phyloP scores from a whole-genome alignment of 2,329 filamentous ascomycete genomes.

The Neophaeococcomyces mojaviensis region DNA sequence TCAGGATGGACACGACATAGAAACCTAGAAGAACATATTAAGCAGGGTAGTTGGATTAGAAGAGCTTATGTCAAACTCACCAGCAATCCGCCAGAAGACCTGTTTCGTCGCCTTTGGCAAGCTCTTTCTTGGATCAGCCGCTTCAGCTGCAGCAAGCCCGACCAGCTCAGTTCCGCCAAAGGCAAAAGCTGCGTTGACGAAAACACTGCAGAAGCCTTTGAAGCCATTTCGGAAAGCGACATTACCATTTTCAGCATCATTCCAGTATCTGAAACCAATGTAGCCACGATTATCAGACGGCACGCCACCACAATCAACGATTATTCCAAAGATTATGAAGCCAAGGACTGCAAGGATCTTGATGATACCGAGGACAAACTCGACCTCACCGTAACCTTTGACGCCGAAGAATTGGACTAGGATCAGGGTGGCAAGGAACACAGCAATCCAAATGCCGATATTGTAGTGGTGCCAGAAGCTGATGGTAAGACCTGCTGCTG shows the following conservation, averaged over 20 bases:
- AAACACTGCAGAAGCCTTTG: constrained; percentile 57
- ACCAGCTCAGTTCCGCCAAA: constrained; percentile 58
- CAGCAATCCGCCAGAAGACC: constrained; percentile 84
- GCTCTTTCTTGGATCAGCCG: constrained; percentile 55
- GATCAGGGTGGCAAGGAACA: constrained; percentile 71
- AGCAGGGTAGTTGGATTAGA: neutral
- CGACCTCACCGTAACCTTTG: constrained; percentile 80
- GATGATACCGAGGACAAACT: constrained; percentile 78
- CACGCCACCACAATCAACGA: constrained; percentile 76
- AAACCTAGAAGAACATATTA: constrained; percentile 46
- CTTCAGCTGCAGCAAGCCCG: constrained; percentile 54
- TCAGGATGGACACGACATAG: constrained; percentile 72
- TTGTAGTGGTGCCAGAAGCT: constrained; percentile 27
- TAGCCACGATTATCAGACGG: constrained; percentile 56
- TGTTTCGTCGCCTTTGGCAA: constrained; percentile 84
- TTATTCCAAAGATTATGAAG: constrained; percentile 80
- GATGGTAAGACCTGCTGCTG: constrained; percentile 66
- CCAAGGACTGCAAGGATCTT: constrained; percentile 81
- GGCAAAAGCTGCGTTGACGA: constrained; percentile 57
- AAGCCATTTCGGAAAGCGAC: constrained; percentile 59
- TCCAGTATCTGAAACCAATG: constrained; percentile 73
- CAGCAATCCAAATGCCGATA: constrained; percentile 67
- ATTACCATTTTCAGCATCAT: constrained; percentile 19
- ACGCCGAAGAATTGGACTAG: constrained; percentile 82
- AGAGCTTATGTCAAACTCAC: neutral